A percentile compares a stretch with the other conserved stretches of the same genome.
Conservation (phyloP, 2,329 filamentous ascomycete genomes). For the Trichoderma hamatum region DNA sequence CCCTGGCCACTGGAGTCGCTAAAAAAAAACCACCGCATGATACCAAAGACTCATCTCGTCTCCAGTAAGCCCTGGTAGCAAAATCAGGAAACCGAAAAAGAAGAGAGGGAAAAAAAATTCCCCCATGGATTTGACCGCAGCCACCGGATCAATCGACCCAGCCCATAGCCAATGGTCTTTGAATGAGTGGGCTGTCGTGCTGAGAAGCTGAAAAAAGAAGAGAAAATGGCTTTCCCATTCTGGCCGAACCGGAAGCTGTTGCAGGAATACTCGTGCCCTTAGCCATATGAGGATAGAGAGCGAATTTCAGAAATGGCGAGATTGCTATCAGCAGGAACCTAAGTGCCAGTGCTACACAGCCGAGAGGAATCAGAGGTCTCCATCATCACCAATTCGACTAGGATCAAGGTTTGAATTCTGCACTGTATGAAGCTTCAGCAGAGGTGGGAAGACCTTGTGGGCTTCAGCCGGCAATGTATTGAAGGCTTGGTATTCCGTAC, state of each 20-base stretch:
- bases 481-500: background rate
- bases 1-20: slow-evolving; percentile 26
- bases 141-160: background rate
- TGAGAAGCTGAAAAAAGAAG: slow-evolving; percentile 13
- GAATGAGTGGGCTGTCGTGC: background rate
- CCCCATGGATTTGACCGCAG: background rate
- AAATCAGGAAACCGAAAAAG: slow-evolving; percentile 19
- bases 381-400: background rate
- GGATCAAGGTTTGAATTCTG: slow-evolving; percentile 1
- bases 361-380: background rate
- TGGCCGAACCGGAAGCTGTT: background rate
- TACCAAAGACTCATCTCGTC: slow-evolving; percentile 24
- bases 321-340: background rate
- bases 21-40: slow-evolving; percentile 23
- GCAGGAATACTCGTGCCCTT: background rate
- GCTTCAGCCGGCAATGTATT: background rate
- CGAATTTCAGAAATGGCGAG: background rate
- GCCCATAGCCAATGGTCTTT: background rate
- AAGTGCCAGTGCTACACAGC: background rate
- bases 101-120: background rate
- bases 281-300: background rate
- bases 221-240: background rate
- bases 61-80: slow-evolving; percentile 21
- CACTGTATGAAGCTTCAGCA: background rate
- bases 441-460: background rate